These are phyloP conservation scores for Claviceps digitariae DNA, from an alignment of 2,329 filamentous ascomycete genomes.

Conservation along the genomic window DNA sequence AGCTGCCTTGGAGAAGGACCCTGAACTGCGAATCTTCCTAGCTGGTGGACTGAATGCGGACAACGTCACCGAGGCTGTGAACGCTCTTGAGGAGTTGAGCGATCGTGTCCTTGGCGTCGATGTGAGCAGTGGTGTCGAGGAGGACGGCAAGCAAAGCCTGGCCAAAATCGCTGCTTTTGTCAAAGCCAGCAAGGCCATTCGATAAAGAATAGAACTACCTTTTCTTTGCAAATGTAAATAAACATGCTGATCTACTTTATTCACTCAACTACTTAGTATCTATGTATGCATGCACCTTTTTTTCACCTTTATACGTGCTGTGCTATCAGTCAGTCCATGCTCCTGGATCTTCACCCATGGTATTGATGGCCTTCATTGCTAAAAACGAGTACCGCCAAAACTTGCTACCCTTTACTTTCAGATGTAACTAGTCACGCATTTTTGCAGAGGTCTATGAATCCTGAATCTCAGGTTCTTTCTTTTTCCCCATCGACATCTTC, in stretches of 20 bases:
- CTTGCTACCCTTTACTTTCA: not conserved
- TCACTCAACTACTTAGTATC: not conserved
- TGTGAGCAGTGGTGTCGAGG: slow-evolving; percentile 88
- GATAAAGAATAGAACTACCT: slow-evolving; percentile 19
- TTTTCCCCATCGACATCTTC: not conserved
- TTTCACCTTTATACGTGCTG: not conserved
- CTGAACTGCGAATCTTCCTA: slow-evolving; percentile 60
- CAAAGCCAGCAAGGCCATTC: slow-evolving; percentile 52
- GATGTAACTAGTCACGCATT: too few species aligned
- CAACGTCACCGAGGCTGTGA: slow-evolving; percentile 59
- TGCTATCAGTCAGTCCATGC: not conserved
- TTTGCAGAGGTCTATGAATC: not conserved
- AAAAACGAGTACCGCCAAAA: not conserved
- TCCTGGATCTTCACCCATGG: not conserved
- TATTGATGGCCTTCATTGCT: not conserved
- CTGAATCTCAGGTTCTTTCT: not conserved
- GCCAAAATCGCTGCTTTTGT: slow-evolving; percentile 74
- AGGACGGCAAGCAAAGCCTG: slow-evolving; percentile 64
- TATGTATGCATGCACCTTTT: too few species aligned
- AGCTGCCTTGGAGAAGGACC: slow-evolving; percentile 49
- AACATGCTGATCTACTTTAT: not conserved
- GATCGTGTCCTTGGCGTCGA: slow-evolving; percentile 69
- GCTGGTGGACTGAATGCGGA: slow-evolving; percentile 74
- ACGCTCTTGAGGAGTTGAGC: slow-evolving; percentile 44
- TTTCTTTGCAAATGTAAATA: not conserved